Evolutionary conservation across 192 early-diverging fungal species (phyloP).

Genomic region (Coemansia sp.): DNA sequence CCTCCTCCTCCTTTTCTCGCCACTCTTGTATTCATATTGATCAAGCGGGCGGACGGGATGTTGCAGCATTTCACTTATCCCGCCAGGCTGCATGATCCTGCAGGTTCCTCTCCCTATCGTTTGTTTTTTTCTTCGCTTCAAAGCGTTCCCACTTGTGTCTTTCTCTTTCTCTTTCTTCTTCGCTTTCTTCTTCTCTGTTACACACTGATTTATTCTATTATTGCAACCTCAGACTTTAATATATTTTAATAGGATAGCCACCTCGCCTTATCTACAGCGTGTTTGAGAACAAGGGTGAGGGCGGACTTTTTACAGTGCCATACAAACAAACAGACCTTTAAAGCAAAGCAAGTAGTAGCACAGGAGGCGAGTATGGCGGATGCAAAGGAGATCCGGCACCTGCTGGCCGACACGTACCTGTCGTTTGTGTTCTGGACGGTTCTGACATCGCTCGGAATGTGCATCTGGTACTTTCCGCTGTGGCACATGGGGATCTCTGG

Average conservation of each 20-base stretch:
- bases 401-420: slow-evolving; percentile 68
- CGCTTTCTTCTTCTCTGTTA: slow-evolving; percentile 3
- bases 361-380: slow-evolving; percentile 4
- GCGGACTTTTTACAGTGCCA: no score
- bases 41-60: background rate
- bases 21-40: no score
- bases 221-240: background rate
- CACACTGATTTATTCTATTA: background rate
- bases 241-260: background rate
- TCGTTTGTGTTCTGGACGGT: slow-evolving; percentile 84
- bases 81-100: background rate
- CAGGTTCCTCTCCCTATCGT: background rate
- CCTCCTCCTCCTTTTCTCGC: no score
- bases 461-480: slow-evolving; percentile 81
- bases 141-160: no score
- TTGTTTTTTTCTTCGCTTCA: background rate
- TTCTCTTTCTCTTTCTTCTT: background rate
- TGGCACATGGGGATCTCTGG: slow-evolving; percentile 87
- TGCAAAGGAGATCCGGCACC: slow-evolving; percentile 31
- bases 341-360: background rate
- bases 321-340: background rate
- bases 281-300: no score
- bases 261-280: no score
- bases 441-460: slow-evolving; percentile 67
- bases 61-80: background rate